Base-by-base conservation (phyloP, 768 basidiomycete species). In the Lactifluus hygrophoroides region DNA sequence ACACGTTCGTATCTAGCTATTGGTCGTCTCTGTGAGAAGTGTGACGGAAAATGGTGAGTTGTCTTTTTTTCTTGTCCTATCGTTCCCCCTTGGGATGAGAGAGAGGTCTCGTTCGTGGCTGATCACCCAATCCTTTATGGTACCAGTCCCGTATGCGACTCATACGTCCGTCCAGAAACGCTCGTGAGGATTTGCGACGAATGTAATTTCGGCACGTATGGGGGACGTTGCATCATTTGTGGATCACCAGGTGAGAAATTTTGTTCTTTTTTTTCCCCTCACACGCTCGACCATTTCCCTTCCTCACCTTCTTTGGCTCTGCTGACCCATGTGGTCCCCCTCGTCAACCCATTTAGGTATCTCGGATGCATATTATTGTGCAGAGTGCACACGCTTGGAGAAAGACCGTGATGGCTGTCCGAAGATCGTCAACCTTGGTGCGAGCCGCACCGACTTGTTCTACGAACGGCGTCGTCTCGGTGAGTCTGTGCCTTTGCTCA, bases 391-490 rank as follows among this genome's bases (percentile, higher is more conserved):
- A n/a, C 78, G 94, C 50, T 75, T 98, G 50, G 96, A 99, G 70
- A 98, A 98, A 69, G 94, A 97, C 66, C 78, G 96, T 35, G 96
- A 99, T 71, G 96, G 96, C 0, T 99, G 96, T 76, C 94, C 94
- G 8, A 98, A 97, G 81, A 93, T 95, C 66, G 92, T 95, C 61
- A 95, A 96, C 69, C 77, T 96, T n/a, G 94, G 94, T 57, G 93
- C 93, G 9, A 90, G 90, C 67, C 79, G 92, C 67, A 95, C 92
- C 47, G 92, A 94, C 70, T 70, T 94, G 45, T 94, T 94, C 79
- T 94, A 94, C 66, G 92, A 94, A 71, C 78, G 91, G 60, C 83
- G 90, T 68, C 81, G 90, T 67, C 73, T 93, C 61, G 90, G 90
- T 88, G 66, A 42, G 80, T 70, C 32, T 35, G n/a, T 14, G 25